Percentiles rank a stretch among this genome's conserved stretches.
phyloP scores from a whole-genome alignment of 2,329 filamentous ascomycete genomes.

The Lithohypha guttulata region DNA sequence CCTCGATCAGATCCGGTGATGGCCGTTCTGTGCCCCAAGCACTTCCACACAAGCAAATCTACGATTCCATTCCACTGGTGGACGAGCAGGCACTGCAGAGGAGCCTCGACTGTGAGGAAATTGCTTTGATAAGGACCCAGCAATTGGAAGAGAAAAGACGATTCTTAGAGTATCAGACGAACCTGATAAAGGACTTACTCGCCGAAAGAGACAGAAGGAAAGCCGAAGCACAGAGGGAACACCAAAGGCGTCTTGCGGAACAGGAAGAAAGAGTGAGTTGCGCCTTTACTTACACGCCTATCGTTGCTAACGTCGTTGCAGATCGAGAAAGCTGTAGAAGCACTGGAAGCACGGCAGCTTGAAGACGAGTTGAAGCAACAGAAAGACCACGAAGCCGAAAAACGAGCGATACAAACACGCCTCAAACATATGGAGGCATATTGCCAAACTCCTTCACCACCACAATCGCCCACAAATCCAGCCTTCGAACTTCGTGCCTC shows the following conservation, averaged over 20 bases:
- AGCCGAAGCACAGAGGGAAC: constrained; percentile 23
- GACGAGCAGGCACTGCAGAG: constrained; percentile 17
- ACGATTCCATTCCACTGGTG: constrained; percentile 8
- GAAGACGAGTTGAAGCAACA: constrained; percentile 35
- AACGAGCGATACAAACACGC: constrained; percentile 32
- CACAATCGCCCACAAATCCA: constrained; percentile 21
- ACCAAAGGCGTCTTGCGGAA: constrained; percentile 27
- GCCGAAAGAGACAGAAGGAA: constrained; percentile 18
- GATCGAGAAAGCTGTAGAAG: constrained; percentile 28
- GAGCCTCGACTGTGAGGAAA: constrained; percentile 17
- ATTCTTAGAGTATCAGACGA: constrained; percentile 19
- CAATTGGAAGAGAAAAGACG: constrained; percentile 21
- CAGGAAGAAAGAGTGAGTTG: constrained; percentile 30
- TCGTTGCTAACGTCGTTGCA: constrained; percentile 18
- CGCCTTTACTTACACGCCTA: neutral
- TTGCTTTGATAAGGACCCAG: constrained; percentile 15
- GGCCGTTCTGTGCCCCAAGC: constrained; percentile 16
- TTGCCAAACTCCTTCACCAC: constrained; percentile 31
- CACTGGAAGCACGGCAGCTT: constrained; percentile 35
- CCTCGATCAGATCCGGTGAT: constrained; percentile 16
- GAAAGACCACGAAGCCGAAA: constrained; percentile 34
- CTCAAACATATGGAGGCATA: constrained; percentile 40
- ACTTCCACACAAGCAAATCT: constrained; percentile 10
- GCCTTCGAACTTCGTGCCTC: constrained; percentile 15
- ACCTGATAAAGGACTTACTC: constrained; percentile 13